Evolutionary conservation across 2,329 filamentous ascomycete species (phyloP), one percentile per base, ranked within the genome.

Genomic region (Passalora sequoiae): DNA sequence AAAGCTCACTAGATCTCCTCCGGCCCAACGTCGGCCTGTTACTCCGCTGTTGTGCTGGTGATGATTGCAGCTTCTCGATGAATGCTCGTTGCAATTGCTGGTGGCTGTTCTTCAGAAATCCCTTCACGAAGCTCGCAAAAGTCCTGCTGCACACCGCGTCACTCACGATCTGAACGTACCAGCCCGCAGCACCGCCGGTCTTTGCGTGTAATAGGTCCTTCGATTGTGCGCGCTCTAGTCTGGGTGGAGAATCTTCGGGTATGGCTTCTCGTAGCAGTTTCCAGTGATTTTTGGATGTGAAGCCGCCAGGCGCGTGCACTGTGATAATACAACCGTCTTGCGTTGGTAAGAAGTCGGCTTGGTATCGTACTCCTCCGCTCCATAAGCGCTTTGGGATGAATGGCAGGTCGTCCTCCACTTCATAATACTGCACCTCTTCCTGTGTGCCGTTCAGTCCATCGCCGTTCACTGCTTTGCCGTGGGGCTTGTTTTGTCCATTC

Each of bases 381-480:
- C 62, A 64, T 1, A 64, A 51, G 15, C 48, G 49, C 43, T 58
- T 61, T 3, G 62, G 62, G 13, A 64, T 60, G 53, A 64, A 64
- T 2, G 59, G 56, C 1, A 63, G 56, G n/a, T 61, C 59, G 50
- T 64, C 61, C 47, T 62, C 59, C 15, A 63, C 60, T 33, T 62
- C 60, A 44, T 55, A 63, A 46, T 56, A 57, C 25, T 50, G 45
- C 15, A 54, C 46, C 15, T 47, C 17, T 3, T 44, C 22, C 9
- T 46, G 38, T n/a, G 21, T 37, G 9, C 46, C 50, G 27, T 46
- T 51, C 2, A 35, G 28, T 35, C 30, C 43, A 15, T 50, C 40
- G 31, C 46, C 50, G 25, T 47, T 52, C 2, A 40, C 27, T 15
- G 43, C 10, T 9, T 31, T 41, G 38, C 29, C 47, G 19, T 49